These are phyloP conservation scores for Meyerozyma athensensis DNA, from an alignment of 1,139 yeast species.

Conservation along the genomic window DNA sequence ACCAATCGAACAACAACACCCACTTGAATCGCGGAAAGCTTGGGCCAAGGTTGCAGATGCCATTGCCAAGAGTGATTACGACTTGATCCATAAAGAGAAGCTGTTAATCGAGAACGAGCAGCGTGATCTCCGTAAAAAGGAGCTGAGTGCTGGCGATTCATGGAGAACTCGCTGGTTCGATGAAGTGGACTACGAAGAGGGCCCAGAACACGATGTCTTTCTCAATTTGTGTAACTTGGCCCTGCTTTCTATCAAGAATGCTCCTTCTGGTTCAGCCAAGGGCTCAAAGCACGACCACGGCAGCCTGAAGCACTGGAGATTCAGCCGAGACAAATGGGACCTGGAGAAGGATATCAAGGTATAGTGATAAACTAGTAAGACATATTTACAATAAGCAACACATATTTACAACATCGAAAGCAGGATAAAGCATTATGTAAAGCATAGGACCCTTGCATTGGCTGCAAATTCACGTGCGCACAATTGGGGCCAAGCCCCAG, in stretches of 20 bases:
- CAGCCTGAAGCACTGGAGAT: slow-evolving; percentile 65
- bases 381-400: not conserved
- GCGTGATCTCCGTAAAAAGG: slow-evolving; percentile 73
- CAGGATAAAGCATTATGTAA: not conserved
- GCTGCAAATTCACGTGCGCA: slow-evolving; percentile 17
- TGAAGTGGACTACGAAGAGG: slow-evolving; percentile 40
- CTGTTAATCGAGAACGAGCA: slow-evolving; percentile 75
- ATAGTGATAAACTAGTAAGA: slow-evolving; percentile 12
- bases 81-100: slow-evolving; percentile 69
- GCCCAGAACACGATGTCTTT: slow-evolving; percentile 37
- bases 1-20: slow-evolving; percentile 71
- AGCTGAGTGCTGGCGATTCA: slow-evolving; percentile 50
- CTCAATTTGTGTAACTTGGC: slow-evolving; percentile 49
- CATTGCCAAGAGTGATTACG: slow-evolving; percentile 66
- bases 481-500: slow-evolving; percentile 11
- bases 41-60: slow-evolving; percentile 92
- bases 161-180: slow-evolving; percentile 86
- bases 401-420: not conserved
- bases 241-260: slow-evolving; percentile 55
- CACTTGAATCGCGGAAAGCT: slow-evolving; percentile 75
- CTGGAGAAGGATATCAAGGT: slow-evolving; percentile 54
- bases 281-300: slow-evolving; percentile 50
- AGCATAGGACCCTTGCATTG: no score
- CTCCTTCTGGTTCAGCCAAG: slow-evolving; percentile 60
- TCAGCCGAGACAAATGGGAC: slow-evolving; percentile 49